phyloP scores from a whole-genome alignment of 306 rosid species.

The Luffa aegyptiaca region DNA sequence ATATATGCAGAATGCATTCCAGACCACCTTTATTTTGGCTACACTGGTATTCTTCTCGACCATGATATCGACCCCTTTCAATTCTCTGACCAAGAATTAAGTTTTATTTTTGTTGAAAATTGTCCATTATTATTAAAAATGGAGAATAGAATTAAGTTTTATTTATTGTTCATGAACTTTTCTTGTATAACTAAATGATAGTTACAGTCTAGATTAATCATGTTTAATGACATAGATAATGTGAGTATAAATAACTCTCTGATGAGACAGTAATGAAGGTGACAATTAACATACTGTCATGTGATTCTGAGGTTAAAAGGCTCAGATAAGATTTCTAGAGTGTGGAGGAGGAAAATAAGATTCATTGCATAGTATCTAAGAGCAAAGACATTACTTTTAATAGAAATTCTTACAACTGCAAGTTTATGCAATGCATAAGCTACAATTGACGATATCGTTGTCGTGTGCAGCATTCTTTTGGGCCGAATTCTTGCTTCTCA shows the following conservation, averaged over 20 bases:
- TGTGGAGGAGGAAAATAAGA: background rate
- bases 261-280: background rate
- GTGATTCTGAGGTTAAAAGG: background rate
- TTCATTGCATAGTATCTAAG: background rate
- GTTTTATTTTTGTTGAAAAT: background rate
- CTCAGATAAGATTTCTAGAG: too few relatives aligned
- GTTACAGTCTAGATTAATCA: background rate
- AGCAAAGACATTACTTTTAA: background rate
- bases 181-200: background rate
- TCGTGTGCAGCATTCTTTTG: slow-evolving; percentile 63
- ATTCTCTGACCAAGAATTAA: background rate
- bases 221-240: background rate
- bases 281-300: background rate
- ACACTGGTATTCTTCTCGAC: slow-evolving; percentile 56
- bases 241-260: background rate
- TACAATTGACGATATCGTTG: slow-evolving; percentile 9
- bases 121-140: too few relatives aligned
- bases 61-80: background rate
- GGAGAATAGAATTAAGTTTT: background rate
- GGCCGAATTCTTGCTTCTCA: slow-evolving; percentile 64
- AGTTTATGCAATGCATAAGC: slow-evolving; percentile 4
- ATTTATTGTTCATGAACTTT: background rate
- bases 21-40: slow-evolving; percentile 65
- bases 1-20: slow-evolving; percentile 80
- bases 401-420: background rate